These are phyloP conservation scores for Coniochaeta prunicola DNA, from an alignment of 2,329 filamentous ascomycete genomes.

Conservation along the genomic window DNA sequence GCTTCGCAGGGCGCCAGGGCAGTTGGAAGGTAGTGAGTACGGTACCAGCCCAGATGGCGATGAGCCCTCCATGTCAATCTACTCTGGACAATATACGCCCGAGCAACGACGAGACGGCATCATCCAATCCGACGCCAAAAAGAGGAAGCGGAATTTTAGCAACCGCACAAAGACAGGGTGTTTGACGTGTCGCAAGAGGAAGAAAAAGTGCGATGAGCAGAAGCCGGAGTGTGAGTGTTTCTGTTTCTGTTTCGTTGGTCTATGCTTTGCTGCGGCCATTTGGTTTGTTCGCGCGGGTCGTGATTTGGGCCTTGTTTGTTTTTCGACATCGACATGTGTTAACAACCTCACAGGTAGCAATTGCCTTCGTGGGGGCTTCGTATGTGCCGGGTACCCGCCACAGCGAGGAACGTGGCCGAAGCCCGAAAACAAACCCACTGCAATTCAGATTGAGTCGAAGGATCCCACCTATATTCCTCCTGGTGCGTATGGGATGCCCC, in stretches of 20 bases:
- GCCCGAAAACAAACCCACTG: slow-evolving; percentile 59
- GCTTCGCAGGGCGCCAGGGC: slow-evolving; percentile 34
- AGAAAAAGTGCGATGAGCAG: slow-evolving; percentile 96
- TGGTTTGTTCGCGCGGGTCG: slow-evolving; percentile 3
- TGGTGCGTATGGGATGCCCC: slow-evolving; percentile 55
- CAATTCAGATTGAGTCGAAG: slow-evolving; percentile 77
- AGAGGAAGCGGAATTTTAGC: slow-evolving; percentile 76
- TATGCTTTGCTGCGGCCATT: slow-evolving; percentile 5
- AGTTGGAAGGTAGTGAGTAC: slow-evolving; percentile 42
- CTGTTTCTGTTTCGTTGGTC: neutral
- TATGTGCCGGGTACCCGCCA: slow-evolving; percentile 85
- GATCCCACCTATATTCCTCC: slow-evolving; percentile 58
- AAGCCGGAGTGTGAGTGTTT: slow-evolving; percentile 80
- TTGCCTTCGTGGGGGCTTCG: slow-evolving; percentile 81
- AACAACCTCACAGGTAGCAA: slow-evolving; percentile 60
- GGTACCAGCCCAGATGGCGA: slow-evolving; percentile 48
- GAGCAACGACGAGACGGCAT: slow-evolving; percentile 40
- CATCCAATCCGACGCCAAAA: slow-evolving; percentile 56
- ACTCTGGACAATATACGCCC: slow-evolving; percentile 36
- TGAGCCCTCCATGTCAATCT: slow-evolving; percentile 34
- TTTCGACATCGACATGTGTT: slow-evolving; percentile 5
- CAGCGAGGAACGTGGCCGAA: slow-evolving; percentile 74
- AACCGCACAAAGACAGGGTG: slow-evolving; percentile 95
- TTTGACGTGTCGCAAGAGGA: slow-evolving; percentile 81
- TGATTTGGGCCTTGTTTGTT: slow-evolving; percentile 5